Evolutionary conservation across 805 yeast genomes (phyloP), one percentile per base, ranked within the genome.

Genomic region (Nematodospora valgi): DNA sequence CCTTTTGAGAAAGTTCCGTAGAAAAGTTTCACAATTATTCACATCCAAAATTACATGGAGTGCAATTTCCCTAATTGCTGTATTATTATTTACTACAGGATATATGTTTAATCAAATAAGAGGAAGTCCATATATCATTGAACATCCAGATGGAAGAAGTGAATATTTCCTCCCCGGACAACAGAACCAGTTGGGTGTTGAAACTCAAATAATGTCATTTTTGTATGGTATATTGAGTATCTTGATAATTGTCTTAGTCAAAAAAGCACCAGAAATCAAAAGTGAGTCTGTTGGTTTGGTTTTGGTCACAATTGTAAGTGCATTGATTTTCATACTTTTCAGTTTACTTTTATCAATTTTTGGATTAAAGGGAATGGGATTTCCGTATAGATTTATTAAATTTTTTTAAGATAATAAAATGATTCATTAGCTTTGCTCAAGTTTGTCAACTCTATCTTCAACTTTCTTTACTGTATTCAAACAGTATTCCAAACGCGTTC

Each of bases 21-120:
- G 35, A 5, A 51, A 65, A 16, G 57, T 81, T 11, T 25, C 46
- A 2, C 44, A 57, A 11, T 32, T 85, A 5, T 29, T 78, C 9
- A 58, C 64, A 17, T 72, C 77, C 26, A 80, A 71, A 47, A 62
- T 73, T 32, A 51, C 85, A 25, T 93, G 98, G 97, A 82, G 85
- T 28, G 74, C 78, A 2, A 29, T 74, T 8, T 72, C 85, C 3
- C 66, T 85, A n/a, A 64, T 83, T 38, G 48, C 74, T 13, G 72
- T 86, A 23, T 64, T 89, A 40, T 62, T 88, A 47, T 85, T 89
- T 68, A 78, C 76, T 31, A 70, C 91, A 6, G 98, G 98, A 12
- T 84, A 88, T 62, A 93, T 93, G 98, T 93, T 79, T 73, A 89
- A 87, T 58, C 74, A 76, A 46, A 93, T 93, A 44, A 78, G 97